Evolutionary conservation across 2,329 filamentous ascomycete genomes (phyloP), one percentile per base, ranked within the genome.

Genomic region (Nemania sp.): DNA sequence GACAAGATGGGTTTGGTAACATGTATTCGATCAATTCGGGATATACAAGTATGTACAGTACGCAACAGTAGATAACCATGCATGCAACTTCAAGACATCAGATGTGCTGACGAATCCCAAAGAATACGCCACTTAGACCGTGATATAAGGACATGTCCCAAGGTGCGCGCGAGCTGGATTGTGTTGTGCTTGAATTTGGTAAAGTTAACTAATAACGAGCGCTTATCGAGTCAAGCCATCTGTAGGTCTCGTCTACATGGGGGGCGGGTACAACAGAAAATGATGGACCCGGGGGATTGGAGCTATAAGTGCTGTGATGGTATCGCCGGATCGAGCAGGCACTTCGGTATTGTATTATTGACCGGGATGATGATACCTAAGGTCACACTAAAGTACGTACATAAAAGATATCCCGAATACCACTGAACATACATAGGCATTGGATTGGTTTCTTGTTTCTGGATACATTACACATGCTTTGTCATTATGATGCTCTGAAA

Each of bases 271-370:
- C 64, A 52, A 56, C 53, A 62, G 52, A 60, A 58, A 18, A 63
- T 62, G 64, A 64, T 61, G 49, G 67, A 59, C 68, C 68, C 68
- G 64, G 68, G 64, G 61, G 53, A 61, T 64, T 68, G 68, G 68
- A 55, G 64, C 65, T 45, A 68, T 66, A 64, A 55, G 61, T 64
- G 64, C 41, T 58, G 38, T 26, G 47, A 64, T 67, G 53, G 47
- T 58, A 60, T 65, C 56, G 35, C 67, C 35, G 55, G 64, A 67
- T 69, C 59, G 32, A 61, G 67, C 52, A 69, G 56, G 59, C 29
- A 64, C 53, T 54, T 56, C 60, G 54, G 59, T 51, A 52, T 49
- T 64, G 43, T 55, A 51, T 61, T 67, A 67, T 64, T 41, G 58
- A 57, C 64, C 59, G 47, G 60, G 67, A 27, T 57, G 5, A 15